Evolutionary conservation across 495 filamentous ascomycete genomes (phyloP), one percentile per base, ranked within the genome.

Genomic region (Pseudevernia furfuracea): DNA sequence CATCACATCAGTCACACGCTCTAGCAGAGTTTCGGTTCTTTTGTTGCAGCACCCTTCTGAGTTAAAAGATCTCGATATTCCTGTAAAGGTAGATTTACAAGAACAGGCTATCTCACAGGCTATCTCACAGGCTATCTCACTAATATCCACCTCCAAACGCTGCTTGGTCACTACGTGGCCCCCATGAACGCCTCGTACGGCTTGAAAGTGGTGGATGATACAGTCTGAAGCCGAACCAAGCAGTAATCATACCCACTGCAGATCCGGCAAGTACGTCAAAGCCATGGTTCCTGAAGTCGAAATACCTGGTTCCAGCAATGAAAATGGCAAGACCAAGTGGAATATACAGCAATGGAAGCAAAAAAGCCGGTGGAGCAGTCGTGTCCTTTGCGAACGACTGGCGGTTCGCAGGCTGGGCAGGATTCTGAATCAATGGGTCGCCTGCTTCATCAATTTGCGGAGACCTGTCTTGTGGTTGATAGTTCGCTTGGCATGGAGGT

Each of bases 251-350:
- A 0, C 87, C 87, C 61, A 88, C 74, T 5, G 80, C 58, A 6
- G 78, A 74, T 3, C 87, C 87, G 62, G 76, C 81, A 2, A 89
- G 71, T 58, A 89, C 78, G 66, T 89, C 87, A 60, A 87, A 85
- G 11, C 80, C 84, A 52, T 84, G 80, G 65, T 89, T 86, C 12
- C 82, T 75, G 69, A 76, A 86, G 66, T 89, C 80, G 37, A 80
- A 80, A 78, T 80, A 89, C 15, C 87, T 81, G 14, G 86, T 85
- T 9, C 77, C 75, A 14, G 80, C 71, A 46, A 89, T 84, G 73
- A 84, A 89, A 39, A 80, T 80, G 1, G 87, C 87, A 1, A 80
- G 74, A 12, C 79, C 80, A n/a, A 83, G 71, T 8, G 87, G 84
- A 3, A 86, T 69, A 58, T 86, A 79, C 0, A 80, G 76, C 28